Evolutionary conservation across 768 basidiomycete species (phyloP).

Genomic region (Amanita muscaria): DNA sequence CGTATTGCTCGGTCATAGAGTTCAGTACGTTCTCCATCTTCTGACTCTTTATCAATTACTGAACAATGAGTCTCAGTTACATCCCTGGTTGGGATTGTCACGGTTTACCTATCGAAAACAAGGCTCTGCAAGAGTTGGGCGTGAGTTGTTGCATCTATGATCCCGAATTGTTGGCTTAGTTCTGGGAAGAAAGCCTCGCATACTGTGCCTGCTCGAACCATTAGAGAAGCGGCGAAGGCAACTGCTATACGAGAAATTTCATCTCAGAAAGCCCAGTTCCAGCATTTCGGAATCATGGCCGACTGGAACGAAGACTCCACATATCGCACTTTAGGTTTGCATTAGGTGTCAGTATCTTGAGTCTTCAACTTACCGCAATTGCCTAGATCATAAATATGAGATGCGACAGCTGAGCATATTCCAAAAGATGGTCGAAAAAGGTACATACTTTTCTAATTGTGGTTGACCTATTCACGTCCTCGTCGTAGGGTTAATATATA

Average conservation of each 20-base stretch:
- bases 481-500: conserved; percentile 63
- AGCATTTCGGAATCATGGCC: conserved; percentile 83
- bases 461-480: neutral
- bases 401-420: conserved; percentile 83
- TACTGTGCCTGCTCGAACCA: conserved; percentile 43
- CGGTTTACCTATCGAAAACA: conserved; percentile 94
- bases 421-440: conserved; percentile 79
- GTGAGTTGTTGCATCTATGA: conserved; percentile 29
- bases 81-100: conserved; percentile 98
- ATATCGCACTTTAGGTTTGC: conserved; percentile 78
- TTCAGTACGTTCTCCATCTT: conserved; percentile 51
- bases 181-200: conserved; percentile 44
- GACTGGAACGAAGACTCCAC: conserved; percentile 69
- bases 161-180: conserved; percentile 4
- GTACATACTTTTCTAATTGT: conserved; percentile 25
- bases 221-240: conserved; percentile 62
- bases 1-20: conserved; percentile 63
- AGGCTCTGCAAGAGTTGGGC: conserved; percentile 70
- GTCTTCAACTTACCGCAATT: neutral
- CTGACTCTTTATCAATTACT: neutral
- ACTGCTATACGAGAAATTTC: conserved; percentile 70
- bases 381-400: conserved; percentile 75
- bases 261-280: conserved; percentile 73
- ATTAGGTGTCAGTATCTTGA: neutral
- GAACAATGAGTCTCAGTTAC: conserved; percentile 48